Percentiles rank a stretch among this genome's conserved stretches.
Conservation (phyloP, 2,329 filamentous ascomycete species). For the Paracoccidioides brasiliensis region DNA sequence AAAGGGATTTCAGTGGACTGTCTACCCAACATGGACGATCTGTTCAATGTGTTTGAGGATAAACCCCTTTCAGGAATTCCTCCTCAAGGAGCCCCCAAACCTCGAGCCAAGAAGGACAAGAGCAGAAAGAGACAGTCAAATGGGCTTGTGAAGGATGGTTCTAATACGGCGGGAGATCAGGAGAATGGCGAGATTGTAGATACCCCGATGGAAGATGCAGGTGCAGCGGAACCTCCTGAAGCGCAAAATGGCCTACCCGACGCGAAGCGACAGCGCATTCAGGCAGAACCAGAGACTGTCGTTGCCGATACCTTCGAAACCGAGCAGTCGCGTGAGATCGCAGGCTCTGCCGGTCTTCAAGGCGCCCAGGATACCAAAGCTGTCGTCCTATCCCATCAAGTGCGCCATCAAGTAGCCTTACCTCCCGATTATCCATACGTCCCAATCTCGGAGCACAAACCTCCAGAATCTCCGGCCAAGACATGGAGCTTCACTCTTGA, state of each 20-base stretch:
- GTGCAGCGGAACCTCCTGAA: conserved; percentile 4
- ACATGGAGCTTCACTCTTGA: conserved; percentile 84
- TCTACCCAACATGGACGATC: conserved; percentile 50
- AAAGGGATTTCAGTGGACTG: neutral
- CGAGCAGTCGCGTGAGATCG: conserved; percentile 81
- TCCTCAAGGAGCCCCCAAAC: conserved; percentile 21
- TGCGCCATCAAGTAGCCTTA: conserved; percentile 92
- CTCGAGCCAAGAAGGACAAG: conserved; percentile 41
- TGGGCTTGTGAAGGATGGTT: conserved; percentile 51
- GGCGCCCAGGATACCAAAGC: conserved; percentile 45
- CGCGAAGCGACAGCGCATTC: conserved; percentile 36
- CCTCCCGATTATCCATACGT: conserved; percentile 90
- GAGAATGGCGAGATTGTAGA: conserved; percentile 23
- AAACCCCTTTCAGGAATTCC: conserved; percentile 37
- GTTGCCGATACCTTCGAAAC: conserved; percentile 92
- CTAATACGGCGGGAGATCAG: neutral
- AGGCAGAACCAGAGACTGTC: conserved; percentile 60
- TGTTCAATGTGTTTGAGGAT: conserved; percentile 73
- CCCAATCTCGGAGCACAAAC: conserved; percentile 85
- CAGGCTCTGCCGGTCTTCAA: conserved; percentile 58
- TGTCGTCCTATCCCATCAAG: conserved; percentile 86
- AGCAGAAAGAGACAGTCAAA: conserved; percentile 81
- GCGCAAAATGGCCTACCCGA: conserved; percentile 27
- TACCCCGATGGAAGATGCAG: conserved; percentile 11
- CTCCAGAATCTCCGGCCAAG: conserved; percentile 74